phyloP scores from a whole-genome alignment of 805 yeast genomes.

The Starmerella vitae region DNA sequence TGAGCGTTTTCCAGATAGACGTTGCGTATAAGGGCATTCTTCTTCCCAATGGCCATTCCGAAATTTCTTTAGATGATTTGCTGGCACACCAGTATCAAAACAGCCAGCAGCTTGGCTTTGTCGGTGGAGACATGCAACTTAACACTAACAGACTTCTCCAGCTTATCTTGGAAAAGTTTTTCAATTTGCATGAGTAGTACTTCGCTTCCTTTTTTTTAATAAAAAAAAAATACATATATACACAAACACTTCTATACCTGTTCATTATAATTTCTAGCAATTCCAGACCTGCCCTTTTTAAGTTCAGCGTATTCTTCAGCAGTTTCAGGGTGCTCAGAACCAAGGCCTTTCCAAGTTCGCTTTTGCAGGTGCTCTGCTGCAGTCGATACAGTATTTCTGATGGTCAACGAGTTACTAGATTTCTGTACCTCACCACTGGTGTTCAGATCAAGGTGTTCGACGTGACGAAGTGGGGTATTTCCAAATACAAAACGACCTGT shows the following conservation, averaged over 20 bases:
- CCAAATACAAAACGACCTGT: slow-evolving; percentile 61
- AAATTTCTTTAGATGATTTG: slow-evolving; percentile 56
- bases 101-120: slow-evolving; percentile 38
- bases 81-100: slow-evolving; percentile 63
- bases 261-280: slow-evolving; percentile 85
- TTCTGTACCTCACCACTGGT: slow-evolving; percentile 21
- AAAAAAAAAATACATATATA: neutral
- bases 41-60: slow-evolving; percentile 40
- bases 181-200: slow-evolving; percentile 20
- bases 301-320: slow-evolving; percentile 59
- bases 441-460: slow-evolving; percentile 52
- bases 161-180: slow-evolving; percentile 63
- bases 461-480: slow-evolving; percentile 61
- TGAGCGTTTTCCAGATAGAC: slow-evolving; percentile 61
- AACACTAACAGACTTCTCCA: slow-evolving; percentile 55
- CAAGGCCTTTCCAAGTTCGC: slow-evolving; percentile 77
- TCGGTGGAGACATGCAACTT: slow-evolving; percentile 55
- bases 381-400: slow-evolving; percentile 73
- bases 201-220: neutral
- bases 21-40: slow-evolving; percentile 51
- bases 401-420: slow-evolving; percentile 34
- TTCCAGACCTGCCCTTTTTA: slow-evolving; percentile 74
- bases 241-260: slow-evolving; percentile 41
- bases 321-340: slow-evolving; percentile 53
- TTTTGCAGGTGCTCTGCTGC: slow-evolving; percentile 65